Evolutionary conservation across 805 yeast species (phyloP), one percentile per base, ranked within the genome.

Genomic region (Wickerhamiella azyma): DNA sequence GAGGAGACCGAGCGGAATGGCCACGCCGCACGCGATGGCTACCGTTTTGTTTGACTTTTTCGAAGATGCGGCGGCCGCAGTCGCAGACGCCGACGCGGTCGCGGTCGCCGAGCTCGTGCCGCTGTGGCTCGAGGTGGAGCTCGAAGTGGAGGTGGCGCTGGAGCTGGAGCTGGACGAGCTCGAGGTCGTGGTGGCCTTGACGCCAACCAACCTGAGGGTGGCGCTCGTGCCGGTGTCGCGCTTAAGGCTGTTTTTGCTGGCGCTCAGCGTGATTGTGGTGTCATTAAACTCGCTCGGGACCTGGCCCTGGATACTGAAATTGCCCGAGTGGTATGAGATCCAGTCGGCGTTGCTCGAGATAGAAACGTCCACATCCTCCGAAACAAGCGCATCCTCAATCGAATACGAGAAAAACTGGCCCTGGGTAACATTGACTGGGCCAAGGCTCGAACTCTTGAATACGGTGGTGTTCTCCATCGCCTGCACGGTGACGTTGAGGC

Each of bases 1-100:
- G 0, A 82, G 54, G 1, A 71, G 71, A 2, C 75, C 64, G 0
- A 72, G 58, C 1, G 95, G 94, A 40, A 92, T 71, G 1, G 81
- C 84, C n/a, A 83, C 88, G 46, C 96, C 96, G 49, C 88, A 72
- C 1, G 88, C 94, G 58, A 89, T 82, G 0, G 94, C 95, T n/a
- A 84, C 67, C 2, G 74, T 72, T 52, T 74, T 79, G 44, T 66
- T 69, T 32, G 59, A 43, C 42, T 46, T 45, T 37, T 45, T 43
- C 39, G 26, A 30, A 53, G 43, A 13, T 57, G 45, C 19, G 13
- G 64, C 45, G 2, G 70, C 36, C 8, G 33, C 16, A 3, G 68
- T 36, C 1, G 67, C 49, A 16, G 60, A n/a, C n/a, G n/a, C 40
- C 11, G 57, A 41, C 8, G 61, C 41, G 21, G 37, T 43, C 3